Evolutionary conservation across 192 early-diverging fungal genomes (phyloP), one percentile per base, ranked within the genome.

Genomic region (Coemansia sp.): DNA sequence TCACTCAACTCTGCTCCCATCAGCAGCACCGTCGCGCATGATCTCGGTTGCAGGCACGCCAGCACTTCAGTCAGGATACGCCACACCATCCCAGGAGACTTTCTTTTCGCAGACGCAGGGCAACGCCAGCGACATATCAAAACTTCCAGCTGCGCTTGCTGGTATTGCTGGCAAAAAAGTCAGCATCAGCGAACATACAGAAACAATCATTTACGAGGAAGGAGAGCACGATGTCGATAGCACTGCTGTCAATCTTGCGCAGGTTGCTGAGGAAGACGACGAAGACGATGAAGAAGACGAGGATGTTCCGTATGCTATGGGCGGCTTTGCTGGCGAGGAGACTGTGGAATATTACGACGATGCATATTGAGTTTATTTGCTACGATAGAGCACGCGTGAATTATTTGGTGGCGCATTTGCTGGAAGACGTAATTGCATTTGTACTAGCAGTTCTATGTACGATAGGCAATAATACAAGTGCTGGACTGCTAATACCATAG

Each of bases 151-250:
- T 25, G 80, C 65, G 7, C 42, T 72, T 39, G 64, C 68, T 6
- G 52, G 47, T 14, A 49, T 67, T n/a, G 59, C 53, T 6, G 1
- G 57, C 25, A 19, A 69, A 51, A 5, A 51, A 37, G 21, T 57
- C 59, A 15, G 57, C 33, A 6, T 21, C 12, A 2, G 39, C 14
- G 45, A 17, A 17, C 17, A 3, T 34, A 30, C 58, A 13, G 71
- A 58, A 11, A 72, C 61, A 11, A 61, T 70, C 33, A 41, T 68
- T 9, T 63, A 68, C 41, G 67, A 67, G 24, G 71, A 80, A 44
- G 71, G 78, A 0, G 77, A 79, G 4, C 74, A 83, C 12, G 84
- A 83, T 15, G 50, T 74, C 9, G 73, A 78, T 67, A 40, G 68
- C 67, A 68, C 71, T 42, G 56, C 74, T 22, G 27, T 68, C 56